Evolutionary conservation across 2,329 filamentous ascomycete species (phyloP), one percentile per base, ranked within the genome.

Genomic region (Trichoderma sp.): DNA sequence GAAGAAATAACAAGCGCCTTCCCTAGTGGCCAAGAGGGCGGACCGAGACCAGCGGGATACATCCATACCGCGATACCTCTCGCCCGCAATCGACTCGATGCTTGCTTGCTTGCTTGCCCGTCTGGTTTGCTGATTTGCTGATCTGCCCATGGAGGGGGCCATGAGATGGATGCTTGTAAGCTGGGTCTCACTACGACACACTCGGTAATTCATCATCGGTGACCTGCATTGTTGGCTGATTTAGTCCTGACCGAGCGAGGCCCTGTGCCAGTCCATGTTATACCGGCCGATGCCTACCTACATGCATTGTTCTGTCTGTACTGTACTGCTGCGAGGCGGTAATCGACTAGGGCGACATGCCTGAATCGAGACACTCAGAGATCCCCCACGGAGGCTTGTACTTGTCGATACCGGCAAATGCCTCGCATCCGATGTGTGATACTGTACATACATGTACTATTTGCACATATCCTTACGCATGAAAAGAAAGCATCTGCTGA

Each of bases 181-280:
- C 40, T 43, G 40, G 40, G 49, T 55, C 61, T 40, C 47, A 55
- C 61, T 64, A 53, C 49, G 61, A 64, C 61, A 33, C 53, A 29
- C 47, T 53, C 16, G 61, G 62, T 14, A 65, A 49, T 57, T 49
- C 53, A 65, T 65, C 62, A 43, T 35, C 62, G 62, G 43, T 65
- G 62, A 65, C 53, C 62, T 65, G 52, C 53, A 65, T 65, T 57
- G 6, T n/a, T 43, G 11, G 40, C 62, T 65, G 37, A 37, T 65
- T 57, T 65, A 27, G 62, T 35, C 53, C 19, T 65, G 62, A 47
- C 35, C 62, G 62, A 65, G 62, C 35, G 31, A 37, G 35, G 37
- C 11, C 40, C 37, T 57, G 53, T 7, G 35, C 21, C 21, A 43
- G 33, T 16, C 27, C 52, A 29, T 29, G 40, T 19, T 43, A 43